Conservation (phyloP, 345 rosid species). For the Balakata baccata region DNA sequence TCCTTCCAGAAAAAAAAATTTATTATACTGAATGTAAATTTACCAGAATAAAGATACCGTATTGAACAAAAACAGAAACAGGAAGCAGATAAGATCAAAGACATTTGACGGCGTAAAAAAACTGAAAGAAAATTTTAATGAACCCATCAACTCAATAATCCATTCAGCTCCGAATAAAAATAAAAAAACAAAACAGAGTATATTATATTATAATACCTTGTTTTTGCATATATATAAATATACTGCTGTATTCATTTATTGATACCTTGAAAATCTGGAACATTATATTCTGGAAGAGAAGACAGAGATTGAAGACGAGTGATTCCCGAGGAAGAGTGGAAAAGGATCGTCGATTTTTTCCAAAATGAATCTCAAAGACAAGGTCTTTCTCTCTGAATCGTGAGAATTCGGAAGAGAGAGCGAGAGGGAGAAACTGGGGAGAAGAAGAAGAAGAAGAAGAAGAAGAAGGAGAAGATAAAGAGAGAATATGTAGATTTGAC, state of each 20-base stretch:
- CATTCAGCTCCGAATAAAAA: slow-evolving; percentile 1
- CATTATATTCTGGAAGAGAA: slow-evolving; percentile 32
- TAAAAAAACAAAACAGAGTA: background rate
- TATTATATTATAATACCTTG: background rate
- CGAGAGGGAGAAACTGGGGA: background rate
- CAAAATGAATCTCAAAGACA: slow-evolving; percentile 33
- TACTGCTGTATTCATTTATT: background rate
- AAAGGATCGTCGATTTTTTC: slow-evolving; percentile 34
- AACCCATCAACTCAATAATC: slow-evolving; percentile 17
- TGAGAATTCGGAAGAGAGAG: slow-evolving; percentile 15
- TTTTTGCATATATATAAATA: background rate
- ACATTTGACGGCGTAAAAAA: background rate
- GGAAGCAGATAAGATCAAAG: slow-evolving; percentile 6
- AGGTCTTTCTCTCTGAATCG: slow-evolving; percentile 10
- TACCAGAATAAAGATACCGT: background rate
- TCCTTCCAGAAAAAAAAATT: background rate
- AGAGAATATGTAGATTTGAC: slow-evolving; percentile 66
- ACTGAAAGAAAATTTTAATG: background rate
- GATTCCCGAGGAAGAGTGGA: slow-evolving; percentile 30
- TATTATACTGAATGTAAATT: background rate
- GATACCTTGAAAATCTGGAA: slow-evolving; percentile 53
- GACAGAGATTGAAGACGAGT: slow-evolving; percentile 37
- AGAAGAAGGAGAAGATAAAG: slow-evolving; percentile 21
- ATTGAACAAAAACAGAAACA: background rate
- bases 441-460: slow-evolving; percentile 27